Evolutionary conservation across 805 yeast genomes (phyloP), one percentile per base, ranked within the genome.

Genomic region (Suhomyces vadensis): DNA sequence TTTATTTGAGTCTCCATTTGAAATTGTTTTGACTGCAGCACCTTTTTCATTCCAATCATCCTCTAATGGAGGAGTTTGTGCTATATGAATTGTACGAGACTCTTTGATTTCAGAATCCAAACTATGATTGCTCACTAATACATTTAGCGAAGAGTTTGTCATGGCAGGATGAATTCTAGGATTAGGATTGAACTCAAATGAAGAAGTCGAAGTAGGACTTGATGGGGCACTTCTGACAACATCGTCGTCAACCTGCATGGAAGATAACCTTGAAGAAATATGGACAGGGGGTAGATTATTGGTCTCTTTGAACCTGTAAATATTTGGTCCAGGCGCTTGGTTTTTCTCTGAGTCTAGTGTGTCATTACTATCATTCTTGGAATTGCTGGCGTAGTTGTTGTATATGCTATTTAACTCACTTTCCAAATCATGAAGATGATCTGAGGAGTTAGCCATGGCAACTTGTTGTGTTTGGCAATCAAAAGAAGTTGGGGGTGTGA

Each of bases 131-230:
- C 44, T 69, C 22, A 64, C 49, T 39, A 70, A 54, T 8, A 69
- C 71, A 39, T 69, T 64, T 43, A 71, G 49, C 14, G 73, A 67
- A 3, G 70, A 58, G 47, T 61, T 65, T 16, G 71, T 65, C 46
- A 61, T 45, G 4, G 62, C 65, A 1, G 53, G 59, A 35, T 48
- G 54, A n/a, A 19, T 41, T 22, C 47, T 36, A 25, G 44, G 43
- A 41, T 27, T 23, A 46, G 46, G 10, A 10, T 49, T 49, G 52
- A 69, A 68, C 41, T 69, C 74, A 50, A 69, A 65, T 5, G 67
- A 50, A n/a, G 51, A 44, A 5, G 51, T 13, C 6, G 67, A 60
- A 5, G 53, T 53, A 2, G 71, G 73, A 2, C 69, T 61, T 19
- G 37, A 23, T 1, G 67, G 69, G 4, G 61, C 67, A 50, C 66